Base-by-base conservation (phyloP, 2,329 filamentous ascomycete genomes). In the Fusarium clavum region DNA sequence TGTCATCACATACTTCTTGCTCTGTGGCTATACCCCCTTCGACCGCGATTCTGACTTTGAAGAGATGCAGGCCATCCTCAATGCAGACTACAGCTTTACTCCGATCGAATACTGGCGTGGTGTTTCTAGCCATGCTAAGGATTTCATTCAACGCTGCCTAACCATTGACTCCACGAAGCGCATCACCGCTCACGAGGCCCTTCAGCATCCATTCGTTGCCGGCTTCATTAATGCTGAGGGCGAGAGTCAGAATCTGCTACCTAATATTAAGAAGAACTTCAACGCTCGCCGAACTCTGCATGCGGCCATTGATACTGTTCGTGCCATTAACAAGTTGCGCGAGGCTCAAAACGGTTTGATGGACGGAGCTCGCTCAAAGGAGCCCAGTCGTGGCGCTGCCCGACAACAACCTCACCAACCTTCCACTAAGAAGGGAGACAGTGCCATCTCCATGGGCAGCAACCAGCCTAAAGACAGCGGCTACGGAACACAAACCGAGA, bases 31-130 rank as follows among this genome's bases (percentile, higher is more conserved):
- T 83, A 99, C 96, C 1, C 96, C 96, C 14, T 99, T 99, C 79
- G 96, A 99, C 82, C 92, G 96, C 59, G 96, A 98, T 81, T 95
- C 91, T 75, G 97, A 99, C 81, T 91, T 98, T 77, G 96, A 99
- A 83, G 96, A 99, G 83, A 98, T 99, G 95, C 95, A 98, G 83
- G 96, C 96, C 74, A 99, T 99, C 78, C 89, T 98, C 60, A 92
- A 94, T 68, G 96, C 96, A 64, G 95, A 98, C 83, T 99, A 98
- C 85, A 92, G 90, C 77, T 99, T 98, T 81, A 95, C 93, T 6
- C 96, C 96, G 3, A 83, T 93, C 67, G 95, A 98, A 79, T 98
- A 98, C 86, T 99, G 96, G 96, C 92, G 94, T 68, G 94, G 93
- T 65, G 95, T 99, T 67, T 97, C 94, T 25, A 86, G 91, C 55